Base-by-base conservation (phyloP, 768 basidiomycete species). In the Auricularia auricula-judae region DNA sequence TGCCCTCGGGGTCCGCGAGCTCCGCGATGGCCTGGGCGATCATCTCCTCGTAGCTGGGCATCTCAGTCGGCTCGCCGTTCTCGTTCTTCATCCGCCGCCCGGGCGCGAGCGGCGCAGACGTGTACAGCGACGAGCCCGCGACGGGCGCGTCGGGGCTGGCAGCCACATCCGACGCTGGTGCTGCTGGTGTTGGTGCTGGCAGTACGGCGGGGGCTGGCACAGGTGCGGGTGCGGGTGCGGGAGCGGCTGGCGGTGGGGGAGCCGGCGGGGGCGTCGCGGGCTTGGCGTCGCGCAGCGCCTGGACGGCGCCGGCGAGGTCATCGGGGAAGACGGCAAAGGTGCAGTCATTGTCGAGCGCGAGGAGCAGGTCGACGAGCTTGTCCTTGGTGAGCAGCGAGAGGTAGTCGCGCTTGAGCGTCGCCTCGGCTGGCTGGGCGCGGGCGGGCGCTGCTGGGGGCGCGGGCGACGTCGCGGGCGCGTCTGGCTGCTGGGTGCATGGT, bases 21-120 rank as follows among this genome's bases (percentile, higher is more conserved):
- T 86, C 87, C 14, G 77, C 74, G 33, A 94, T 76, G 0, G 90
- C 91, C 71, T 89, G 88, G 11, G 87, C 88, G 18, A 93, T 89
- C 92, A 94, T 94, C 67, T 93, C 91, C 71, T 94, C 91, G 65
- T 94, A 94, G 67, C 87, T 89, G 5, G 91, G 91, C 61, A 93
- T 78, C 68, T 91, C 83, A n/a, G 80, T 81, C 0, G 72, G 63
- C 34, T 64, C 68, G 42, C 61, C 70, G 21, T 66, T 67, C 1
- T 72, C 58, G 21, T 64, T 60, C 33, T 42, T 42, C 39, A 42
- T 42, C 39, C 68, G 14, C 5, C n/a, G 62, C 60, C 62, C 61
- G 4, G 53, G 69, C 36, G 65, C 59, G 61, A 68, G 62, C 47
- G 69, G 67, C 62, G 65, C 42, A 44, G 65, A 62, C 36, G 66